Percentiles rank a stretch among this genome's conserved stretches.
phyloP scores from a whole-genome alignment of 1,139 yeast species.

The Yamadazyma sp. region DNA sequence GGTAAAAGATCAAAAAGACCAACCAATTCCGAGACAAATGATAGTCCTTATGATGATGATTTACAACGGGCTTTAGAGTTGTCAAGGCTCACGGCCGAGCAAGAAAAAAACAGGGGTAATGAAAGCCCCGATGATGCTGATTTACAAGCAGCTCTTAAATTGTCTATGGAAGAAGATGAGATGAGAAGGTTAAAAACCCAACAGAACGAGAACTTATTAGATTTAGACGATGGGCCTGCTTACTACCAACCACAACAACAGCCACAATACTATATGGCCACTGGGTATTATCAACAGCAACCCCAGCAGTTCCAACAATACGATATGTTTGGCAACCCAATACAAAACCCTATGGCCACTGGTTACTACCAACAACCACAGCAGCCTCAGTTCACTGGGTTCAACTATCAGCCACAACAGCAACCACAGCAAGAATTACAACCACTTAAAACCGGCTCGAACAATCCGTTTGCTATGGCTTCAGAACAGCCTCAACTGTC shows the following conservation, averaged over 20 bases:
- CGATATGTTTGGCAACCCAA: slow-evolving; percentile 82
- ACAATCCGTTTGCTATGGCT: slow-evolving; percentile 82
- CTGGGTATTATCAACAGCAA: slow-evolving; percentile 24
- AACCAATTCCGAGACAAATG: slow-evolving; percentile 20
- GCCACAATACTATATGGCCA: slow-evolving; percentile 29
- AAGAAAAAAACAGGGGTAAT: slow-evolving; percentile 46
- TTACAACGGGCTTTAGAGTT: slow-evolving; percentile 81
- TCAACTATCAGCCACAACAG: slow-evolving; percentile 28
- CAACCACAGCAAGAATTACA: slow-evolving; percentile 42
- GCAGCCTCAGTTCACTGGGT: slow-evolving; percentile 20
- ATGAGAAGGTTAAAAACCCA: slow-evolving; percentile 54
- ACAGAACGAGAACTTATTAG: slow-evolving; percentile 54
- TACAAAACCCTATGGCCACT: slow-evolving; percentile 55
- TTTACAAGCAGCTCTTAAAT: slow-evolving; percentile 74
- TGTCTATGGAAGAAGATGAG: slow-evolving; percentile 88
- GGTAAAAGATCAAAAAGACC: slow-evolving; percentile 18
- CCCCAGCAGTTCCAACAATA: slow-evolving; percentile 31
- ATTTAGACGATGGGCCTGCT: slow-evolving; percentile 45
- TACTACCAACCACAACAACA: slow-evolving; percentile 33
- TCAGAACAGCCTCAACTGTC: slow-evolving; percentile 16
- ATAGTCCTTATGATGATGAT: slow-evolving; percentile 71
- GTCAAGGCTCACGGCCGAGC: slow-evolving; percentile 80
- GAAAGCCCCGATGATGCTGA: slow-evolving; percentile 64
- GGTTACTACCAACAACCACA: slow-evolving; percentile 36
- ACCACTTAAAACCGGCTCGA: slow-evolving; percentile 78